Percentiles rank a stretch among this genome's conserved stretches.
These are phyloP conservation scores for Fusarium odoratissimum DNA, from an alignment of 2,329 filamentous ascomycete species.

Conservation along the genomic window DNA sequence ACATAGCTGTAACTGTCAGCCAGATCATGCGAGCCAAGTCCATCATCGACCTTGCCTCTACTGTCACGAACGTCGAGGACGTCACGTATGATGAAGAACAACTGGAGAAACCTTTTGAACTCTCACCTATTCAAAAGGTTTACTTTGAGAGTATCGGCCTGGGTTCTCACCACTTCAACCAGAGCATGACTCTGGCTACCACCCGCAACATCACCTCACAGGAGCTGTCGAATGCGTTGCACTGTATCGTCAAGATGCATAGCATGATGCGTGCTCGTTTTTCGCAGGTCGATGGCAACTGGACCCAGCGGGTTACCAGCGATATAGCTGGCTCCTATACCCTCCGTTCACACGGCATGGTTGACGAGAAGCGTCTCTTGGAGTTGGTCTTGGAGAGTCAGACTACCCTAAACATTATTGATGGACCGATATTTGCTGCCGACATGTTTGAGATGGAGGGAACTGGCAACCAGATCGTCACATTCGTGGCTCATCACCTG, in stretches of 20 bases:
- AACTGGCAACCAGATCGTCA: constrained; percentile 30
- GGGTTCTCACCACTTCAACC: constrained; percentile 31
- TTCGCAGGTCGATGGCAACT: neutral
- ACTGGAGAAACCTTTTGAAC: neutral
- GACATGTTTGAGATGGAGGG: constrained; percentile 37
- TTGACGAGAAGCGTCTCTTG: neutral
- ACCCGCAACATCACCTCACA: neutral
- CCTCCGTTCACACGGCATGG: neutral
- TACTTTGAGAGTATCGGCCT: constrained; percentile 20
- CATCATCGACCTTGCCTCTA: constrained; percentile 33
- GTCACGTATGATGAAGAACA: neutral
- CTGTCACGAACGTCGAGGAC: neutral
- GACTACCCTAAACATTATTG: neutral
- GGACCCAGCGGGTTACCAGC: constrained; percentile 22
- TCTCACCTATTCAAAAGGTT: constrained; percentile 25
- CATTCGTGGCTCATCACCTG: constrained; percentile 52
- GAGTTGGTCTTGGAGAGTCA: constrained; percentile 14
- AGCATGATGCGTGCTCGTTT: constrained; percentile 38
- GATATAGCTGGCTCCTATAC: constrained; percentile 1
- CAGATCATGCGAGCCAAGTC: constrained; percentile 41
- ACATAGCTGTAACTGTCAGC: constrained; percentile 26
- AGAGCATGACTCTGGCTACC: constrained; percentile 28
- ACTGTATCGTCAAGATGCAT: constrained; percentile 16
- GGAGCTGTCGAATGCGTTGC: constrained; percentile 9
- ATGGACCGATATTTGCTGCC: constrained; percentile 2